phyloP scores from a whole-genome alignment of 2,329 filamentous ascomycete species.

The Mariannaea elegans region DNA sequence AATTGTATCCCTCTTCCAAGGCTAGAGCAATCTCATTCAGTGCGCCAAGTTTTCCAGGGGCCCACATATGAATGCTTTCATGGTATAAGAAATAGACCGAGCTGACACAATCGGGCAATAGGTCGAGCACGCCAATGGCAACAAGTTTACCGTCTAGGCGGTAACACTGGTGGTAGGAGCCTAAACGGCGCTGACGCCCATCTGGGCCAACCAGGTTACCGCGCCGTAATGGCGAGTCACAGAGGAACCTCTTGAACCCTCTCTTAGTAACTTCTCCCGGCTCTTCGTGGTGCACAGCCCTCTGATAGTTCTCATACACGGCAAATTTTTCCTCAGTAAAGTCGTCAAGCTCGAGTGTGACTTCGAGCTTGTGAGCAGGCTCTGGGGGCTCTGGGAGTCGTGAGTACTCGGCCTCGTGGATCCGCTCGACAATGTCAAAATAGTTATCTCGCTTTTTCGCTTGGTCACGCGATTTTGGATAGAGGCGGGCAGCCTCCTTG shows the following conservation, averaged over 20 bases:
- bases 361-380: conserved; percentile 72
- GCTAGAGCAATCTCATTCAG: conserved; percentile 77
- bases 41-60: conserved; percentile 80
- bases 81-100: conserved; percentile 88
- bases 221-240: conserved; percentile 70
- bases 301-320: conserved; percentile 80
- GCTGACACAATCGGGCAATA: conserved; percentile 80
- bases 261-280: conserved; percentile 64
- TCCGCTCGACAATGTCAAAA: conserved; percentile 71
- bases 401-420: conserved; percentile 73
- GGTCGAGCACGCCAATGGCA: conserved; percentile 79
- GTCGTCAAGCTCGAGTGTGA: conserved; percentile 74
- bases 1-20: conserved; percentile 73
- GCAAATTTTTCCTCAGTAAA: conserved; percentile 81
- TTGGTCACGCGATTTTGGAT: conserved; percentile 74
- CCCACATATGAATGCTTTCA: conserved; percentile 73
- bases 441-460: conserved; percentile 69
- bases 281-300: conserved; percentile 74
- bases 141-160: conserved; percentile 79
- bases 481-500: conserved; percentile 68
- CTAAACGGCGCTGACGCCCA: conserved; percentile 65
- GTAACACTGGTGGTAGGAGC: conserved; percentile 85
- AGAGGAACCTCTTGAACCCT: conserved; percentile 78
- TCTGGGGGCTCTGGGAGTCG: conserved; percentile 65
- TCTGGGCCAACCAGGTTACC: conserved; percentile 54